phyloP scores from a whole-genome alignment of 1,284 basidiomycete genomes.

The Prillingera fragicola region DNA sequence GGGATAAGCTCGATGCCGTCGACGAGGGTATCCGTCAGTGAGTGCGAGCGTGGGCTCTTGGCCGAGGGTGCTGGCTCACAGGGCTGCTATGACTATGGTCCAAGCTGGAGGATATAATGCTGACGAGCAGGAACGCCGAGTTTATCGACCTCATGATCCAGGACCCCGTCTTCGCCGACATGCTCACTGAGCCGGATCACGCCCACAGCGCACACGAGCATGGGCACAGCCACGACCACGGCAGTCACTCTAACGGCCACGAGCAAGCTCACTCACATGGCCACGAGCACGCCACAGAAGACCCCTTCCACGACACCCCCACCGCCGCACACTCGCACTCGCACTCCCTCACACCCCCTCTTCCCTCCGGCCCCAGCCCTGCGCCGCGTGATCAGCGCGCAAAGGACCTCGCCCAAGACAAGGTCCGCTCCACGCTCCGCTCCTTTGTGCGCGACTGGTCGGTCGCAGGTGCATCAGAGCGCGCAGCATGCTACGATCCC shows the following conservation, averaged over 20 bases:
- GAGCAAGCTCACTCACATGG: conserved; percentile 1
- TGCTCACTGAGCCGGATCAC: conserved; percentile 22
- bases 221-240: conserved; percentile 19
- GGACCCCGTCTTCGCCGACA: conserved; percentile 43
- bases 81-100: too few relatives aligned
- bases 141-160: conserved; percentile 47
- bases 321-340: conserved; percentile 16
- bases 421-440: conserved; percentile 79
- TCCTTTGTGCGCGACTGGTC: conserved; percentile 91
- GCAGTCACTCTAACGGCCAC: conserved; percentile 4
- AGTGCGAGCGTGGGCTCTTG: too few relatives aligned
- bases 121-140: conserved; percentile 38
- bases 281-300: conserved; percentile 3
- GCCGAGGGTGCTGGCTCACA: too few relatives aligned
- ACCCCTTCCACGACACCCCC: conserved; percentile 6
- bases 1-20: conserved; percentile 47
- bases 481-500: conserved; percentile 70
- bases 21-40: conserved; percentile 48
- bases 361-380: conserved; percentile 7
- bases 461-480: conserved; percentile 66
- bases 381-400: conserved; percentile 18
- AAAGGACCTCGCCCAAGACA: conserved; percentile 57
- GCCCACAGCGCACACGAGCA: conserved; percentile 20
- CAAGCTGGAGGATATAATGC: too few relatives aligned
- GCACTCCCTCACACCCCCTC: conserved; percentile 30